These are phyloP conservation scores for Leishmania guyanensis DNA, from an alignment of 208 protist species.

Conservation along the genomic window DNA sequence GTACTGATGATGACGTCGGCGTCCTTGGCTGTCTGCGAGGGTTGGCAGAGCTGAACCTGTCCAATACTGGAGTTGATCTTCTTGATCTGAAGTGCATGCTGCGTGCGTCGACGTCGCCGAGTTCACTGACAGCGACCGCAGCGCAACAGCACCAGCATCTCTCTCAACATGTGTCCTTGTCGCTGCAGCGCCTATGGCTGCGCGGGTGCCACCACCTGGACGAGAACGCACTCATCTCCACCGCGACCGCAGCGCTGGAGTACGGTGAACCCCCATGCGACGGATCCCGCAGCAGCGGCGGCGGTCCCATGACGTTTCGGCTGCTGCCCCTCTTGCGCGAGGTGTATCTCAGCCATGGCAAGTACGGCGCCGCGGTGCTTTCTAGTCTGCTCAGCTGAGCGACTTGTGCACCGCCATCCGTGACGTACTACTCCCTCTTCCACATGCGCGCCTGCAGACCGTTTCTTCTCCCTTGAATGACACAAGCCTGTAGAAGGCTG, in stretches of 20 bases:
- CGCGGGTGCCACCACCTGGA: constrained; percentile 34
- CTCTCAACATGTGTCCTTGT: neutral
- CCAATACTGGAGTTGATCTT: constrained; percentile 28
- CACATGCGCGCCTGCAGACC: neutral
- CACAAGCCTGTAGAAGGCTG: neutral
- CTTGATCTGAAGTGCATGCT: constrained; percentile 2
- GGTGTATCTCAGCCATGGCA: constrained; percentile 30
- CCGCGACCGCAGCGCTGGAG: constrained; percentile 3
- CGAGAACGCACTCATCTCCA: constrained; percentile 7
- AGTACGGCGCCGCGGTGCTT: constrained; percentile 19
- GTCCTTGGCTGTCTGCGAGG: constrained; percentile 33
- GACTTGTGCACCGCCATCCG: neutral
- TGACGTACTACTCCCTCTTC: neutral
- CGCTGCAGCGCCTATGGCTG: constrained; percentile 43
- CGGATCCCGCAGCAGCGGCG: neutral
- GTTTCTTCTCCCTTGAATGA: neutral
- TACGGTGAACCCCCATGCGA: neutral
- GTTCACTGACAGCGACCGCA: neutral
- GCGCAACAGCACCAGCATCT: neutral
- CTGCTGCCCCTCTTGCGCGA: constrained; percentile 14
- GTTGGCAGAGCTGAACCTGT: constrained; percentile 52
- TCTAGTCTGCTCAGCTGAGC: constrained; percentile 7
- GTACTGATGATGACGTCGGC: neutral
- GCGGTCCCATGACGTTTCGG: neutral
- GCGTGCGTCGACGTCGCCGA: neutral